phyloP scores from a whole-genome alignment of 2,329 filamentous ascomycete species.

The Alternaria triticina region DNA sequence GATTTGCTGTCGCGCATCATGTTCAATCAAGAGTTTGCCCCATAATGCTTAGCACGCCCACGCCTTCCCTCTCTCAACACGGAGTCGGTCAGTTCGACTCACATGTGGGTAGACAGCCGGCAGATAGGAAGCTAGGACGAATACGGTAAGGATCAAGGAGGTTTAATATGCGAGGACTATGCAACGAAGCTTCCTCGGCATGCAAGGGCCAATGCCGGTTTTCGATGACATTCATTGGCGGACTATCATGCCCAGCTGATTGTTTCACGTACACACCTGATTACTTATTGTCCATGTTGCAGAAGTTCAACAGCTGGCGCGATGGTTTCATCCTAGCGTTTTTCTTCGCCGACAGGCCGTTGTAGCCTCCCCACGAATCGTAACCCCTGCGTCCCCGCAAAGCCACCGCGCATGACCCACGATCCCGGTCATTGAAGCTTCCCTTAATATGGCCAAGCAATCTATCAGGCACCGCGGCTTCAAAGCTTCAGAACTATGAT shows the following conservation, averaged over 20 bases:
- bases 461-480: slow-evolving; percentile 28
- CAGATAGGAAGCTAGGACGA: slow-evolving; percentile 13
- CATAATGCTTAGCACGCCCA: slow-evolving; percentile 5
- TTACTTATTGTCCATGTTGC: neutral
- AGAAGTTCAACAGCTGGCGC: neutral
- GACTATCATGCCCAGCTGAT: neutral
- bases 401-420: slow-evolving; percentile 13
- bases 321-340: neutral
- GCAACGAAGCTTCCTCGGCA: slow-evolving; percentile 4
- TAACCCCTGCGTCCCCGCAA: slow-evolving; percentile 21
- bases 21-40: slow-evolving; percentile 7
- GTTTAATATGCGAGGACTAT: slow-evolving; percentile 23
- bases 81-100: slow-evolving; percentile 8
- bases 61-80: slow-evolving; percentile 13
- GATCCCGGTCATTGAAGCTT: slow-evolving; percentile 12
- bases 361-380: slow-evolving; percentile 20
- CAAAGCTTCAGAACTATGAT: slow-evolving; percentile 13
- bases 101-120: slow-evolving; percentile 16
- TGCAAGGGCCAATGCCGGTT: neutral
- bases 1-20: neutral
- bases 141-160: slow-evolving; percentile 12
- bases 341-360: neutral
- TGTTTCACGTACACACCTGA: slow-evolving; percentile 2
- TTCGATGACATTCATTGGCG: neutral
- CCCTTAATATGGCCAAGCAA: slow-evolving; percentile 30